These are phyloP conservation scores for Cryptosporidium sp. DNA, from an alignment of 169 alveolate species.

Conservation along the genomic window DNA sequence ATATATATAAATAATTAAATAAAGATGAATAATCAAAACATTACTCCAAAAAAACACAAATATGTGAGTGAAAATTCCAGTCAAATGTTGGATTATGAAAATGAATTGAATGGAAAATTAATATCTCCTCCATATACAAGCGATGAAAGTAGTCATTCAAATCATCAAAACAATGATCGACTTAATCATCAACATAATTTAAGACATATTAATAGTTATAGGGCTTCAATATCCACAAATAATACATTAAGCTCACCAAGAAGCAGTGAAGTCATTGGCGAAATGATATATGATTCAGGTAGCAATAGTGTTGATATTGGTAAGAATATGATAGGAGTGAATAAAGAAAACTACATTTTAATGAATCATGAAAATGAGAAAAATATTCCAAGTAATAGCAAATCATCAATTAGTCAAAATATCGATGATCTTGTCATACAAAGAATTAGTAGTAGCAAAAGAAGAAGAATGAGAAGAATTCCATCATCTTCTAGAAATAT, in stretches of 20 bases:
- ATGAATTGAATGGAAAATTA: constrained; percentile 13
- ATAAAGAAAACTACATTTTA: background rate
- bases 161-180: background rate
- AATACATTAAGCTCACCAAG: constrained; percentile 62
- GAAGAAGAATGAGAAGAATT: constrained; percentile 26
- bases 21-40: background rate
- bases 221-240: constrained; percentile 61
- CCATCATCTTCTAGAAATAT: constrained; percentile 9
- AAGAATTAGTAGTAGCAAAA: constrained; percentile 21
- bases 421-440: constrained; percentile 53
- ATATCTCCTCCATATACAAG: constrained; percentile 55
- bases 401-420: constrained; percentile 3
- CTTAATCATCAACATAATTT: constrained; percentile 2
- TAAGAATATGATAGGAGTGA: background rate
- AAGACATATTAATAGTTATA: constrained; percentile 20
- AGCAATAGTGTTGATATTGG: constrained; percentile 10
- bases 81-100: constrained; percentile 8
- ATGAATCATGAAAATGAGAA: background rate
- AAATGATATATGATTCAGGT: constrained; percentile 13
- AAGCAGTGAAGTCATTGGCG: constrained; percentile 25
- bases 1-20: background rate
- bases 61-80: background rate
- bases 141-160: background rate
- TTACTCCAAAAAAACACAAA: constrained; percentile 13
- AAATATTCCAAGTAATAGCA: background rate